Evolutionary conservation across 192 early-diverging fungal species (phyloP).

Genomic region (Coemansia sp.): DNA sequence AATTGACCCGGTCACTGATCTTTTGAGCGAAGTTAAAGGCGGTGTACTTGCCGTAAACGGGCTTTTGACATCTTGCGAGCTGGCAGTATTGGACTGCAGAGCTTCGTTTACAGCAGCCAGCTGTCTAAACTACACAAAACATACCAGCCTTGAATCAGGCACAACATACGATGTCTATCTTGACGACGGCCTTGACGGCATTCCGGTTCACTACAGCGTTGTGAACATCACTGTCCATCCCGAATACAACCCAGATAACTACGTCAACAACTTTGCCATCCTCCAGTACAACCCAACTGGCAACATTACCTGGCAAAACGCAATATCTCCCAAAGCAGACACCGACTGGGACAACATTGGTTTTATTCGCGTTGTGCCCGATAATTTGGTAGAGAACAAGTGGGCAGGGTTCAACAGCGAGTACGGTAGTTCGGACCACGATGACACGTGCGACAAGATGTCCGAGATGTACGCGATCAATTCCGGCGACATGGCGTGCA

Average conservation of each 20-base stretch:
- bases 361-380: no score
- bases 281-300: conserved; percentile 1
- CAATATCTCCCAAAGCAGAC: neutral
- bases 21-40: neutral
- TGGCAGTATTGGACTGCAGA: no score
- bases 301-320: neutral
- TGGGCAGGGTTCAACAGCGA: no score
- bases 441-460: neutral
- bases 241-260: neutral
- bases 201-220: conserved; percentile 1
- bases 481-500: neutral
- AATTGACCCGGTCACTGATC: no score
- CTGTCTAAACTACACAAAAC: no score
- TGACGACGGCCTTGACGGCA: conserved; percentile 5
- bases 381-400: no score
- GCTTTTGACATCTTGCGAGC: conserved; percentile 6
- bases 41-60: neutral
- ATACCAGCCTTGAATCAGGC: no score
- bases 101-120: no score
- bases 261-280: conserved; percentile 7
- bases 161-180: conserved; percentile 10
- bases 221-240: conserved; percentile 4
- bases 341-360: no score
- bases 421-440: no score
- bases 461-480: neutral